Evolutionary conservation across 2,329 filamentous ascomycete genomes (phyloP), one percentile per base, ranked within the genome.

Genomic region (Teratosphaeria pseudoeucalypti): DNA sequence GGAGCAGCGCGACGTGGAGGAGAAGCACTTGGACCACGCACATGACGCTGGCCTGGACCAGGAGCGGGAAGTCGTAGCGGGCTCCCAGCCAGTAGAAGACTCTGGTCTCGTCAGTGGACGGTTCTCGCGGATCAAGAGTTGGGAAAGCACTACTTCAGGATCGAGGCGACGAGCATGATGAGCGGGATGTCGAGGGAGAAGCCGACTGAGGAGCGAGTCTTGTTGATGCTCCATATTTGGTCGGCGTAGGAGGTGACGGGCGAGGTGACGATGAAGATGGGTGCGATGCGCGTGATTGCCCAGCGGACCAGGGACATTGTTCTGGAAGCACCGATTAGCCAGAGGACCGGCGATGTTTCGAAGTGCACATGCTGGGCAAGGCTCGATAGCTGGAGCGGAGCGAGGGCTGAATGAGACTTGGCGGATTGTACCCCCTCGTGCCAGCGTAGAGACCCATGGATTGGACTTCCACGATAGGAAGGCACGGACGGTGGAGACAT

Each of bases 161-260:
- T 84, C 43, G 82, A 85, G 37, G 84, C 80, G 59, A 84, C 76
- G 19, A 86, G 81, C 84, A 86, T 86, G 64, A 86, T 86, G 66
- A 86, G 72, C 16, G 84, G 84, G 43, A 86, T 85, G 67, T 87
- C 84, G 65, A 87, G 75, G 16, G 83, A 86, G 73, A 87, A 87
- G 34, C 84, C 84, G 37, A 80, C 81, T 3, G 83, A 85, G 59
- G 77, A 82, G 65, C 81, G 79, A 60, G 74, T 79, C 64, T 79
- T 79, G 73, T 85, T 80, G 68, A 86, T 86, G 65, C 80, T 82
- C 70, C 83, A 78, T 69, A 86, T 86, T 69, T 87, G 84, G 71
- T 87, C 84, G 62, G 82, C 79, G 74, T 87, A 87, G 65, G 82
- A 85, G 56, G 83, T 86, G 61, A 87, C 73, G 9, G 84, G 84